Percentiles rank a stretch among this genome's conserved stretches.
Evolutionary conservation across 2,329 filamentous ascomycete genomes (phyloP).

Genomic region (Colletotrichum sublineola): DNA sequence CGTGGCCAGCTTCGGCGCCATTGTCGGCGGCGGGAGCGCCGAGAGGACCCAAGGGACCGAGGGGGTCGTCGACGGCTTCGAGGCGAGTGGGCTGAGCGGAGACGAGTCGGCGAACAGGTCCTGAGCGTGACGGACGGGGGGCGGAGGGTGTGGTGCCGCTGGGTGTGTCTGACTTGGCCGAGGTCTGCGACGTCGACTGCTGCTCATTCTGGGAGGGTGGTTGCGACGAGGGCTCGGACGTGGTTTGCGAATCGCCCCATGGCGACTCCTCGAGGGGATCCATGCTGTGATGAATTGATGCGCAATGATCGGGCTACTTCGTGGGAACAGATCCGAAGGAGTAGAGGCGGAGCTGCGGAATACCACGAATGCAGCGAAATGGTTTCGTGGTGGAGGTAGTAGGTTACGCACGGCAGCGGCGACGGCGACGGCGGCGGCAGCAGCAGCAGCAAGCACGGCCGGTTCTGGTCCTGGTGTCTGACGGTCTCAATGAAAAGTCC

Average conservation of each 20-base stretch:
- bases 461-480: slow-evolving; percentile 27
- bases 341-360: slow-evolving; percentile 1
- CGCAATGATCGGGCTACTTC: slow-evolving; percentile 2
- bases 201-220: slow-evolving; percentile 48
- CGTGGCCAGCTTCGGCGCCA: slow-evolving; percentile 61
- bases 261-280: slow-evolving; percentile 66
- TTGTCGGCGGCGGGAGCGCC: slow-evolving; percentile 59
- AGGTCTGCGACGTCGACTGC: slow-evolving; percentile 46
- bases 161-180: slow-evolving; percentile 50
- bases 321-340: slow-evolving; percentile 13
- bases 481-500: slow-evolving; percentile 20
- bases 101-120: slow-evolving; percentile 71
- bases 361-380: slow-evolving; percentile 10
- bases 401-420: slow-evolving; percentile 11
- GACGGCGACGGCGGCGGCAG: not conserved
- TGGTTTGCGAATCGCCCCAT: slow-evolving; percentile 63
- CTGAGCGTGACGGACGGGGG: slow-evolving; percentile 59
- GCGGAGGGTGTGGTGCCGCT: slow-evolving; percentile 45
- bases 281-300: slow-evolving; percentile 50
- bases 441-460: slow-evolving; percentile 19
- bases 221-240: slow-evolving; percentile 51
- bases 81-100: slow-evolving; percentile 80
- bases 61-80: slow-evolving; percentile 81
- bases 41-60: slow-evolving; percentile 81
- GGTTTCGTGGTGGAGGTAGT: slow-evolving; percentile 21